Evolutionary conservation across 192 early-diverging fungal genomes (phyloP), one percentile per base, ranked within the genome.

Genomic region (Backusella parvicylindrica): DNA sequence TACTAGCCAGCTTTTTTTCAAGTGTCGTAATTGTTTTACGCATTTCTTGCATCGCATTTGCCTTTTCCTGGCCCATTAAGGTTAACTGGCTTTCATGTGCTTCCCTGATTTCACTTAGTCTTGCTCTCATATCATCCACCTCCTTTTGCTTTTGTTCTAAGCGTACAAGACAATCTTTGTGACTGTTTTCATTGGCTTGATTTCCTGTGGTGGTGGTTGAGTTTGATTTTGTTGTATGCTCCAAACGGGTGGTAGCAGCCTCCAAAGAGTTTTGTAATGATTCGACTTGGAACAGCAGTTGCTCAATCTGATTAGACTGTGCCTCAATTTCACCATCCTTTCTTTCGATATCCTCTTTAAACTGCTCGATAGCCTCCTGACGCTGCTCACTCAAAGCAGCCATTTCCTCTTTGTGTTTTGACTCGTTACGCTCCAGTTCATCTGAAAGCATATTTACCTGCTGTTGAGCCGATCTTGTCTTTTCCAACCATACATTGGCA

Each of bases 401-500:
- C 21, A 75, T 36, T 23, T 71, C 37, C 12, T 64, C 28, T n/a
- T 43, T 50, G 30, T 73, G 67, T 7, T 13, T 47, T 18, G 28
- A n/a, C 16, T 75, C 66, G 40, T 60, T 32, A n/a, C 15, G 18
- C 32, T 43, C 40, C 4, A 78, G 32, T 23, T 73, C 71, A 31
- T 60, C 64, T 26, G 72, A 72, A 16, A 78, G 38, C 32, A 30
- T 38, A 50, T 73, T 67, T 1, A 78, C 26, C 32, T 78, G 64
- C 1, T 68, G 67, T 41, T 78, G 77, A 6, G 60, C 49, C 6
- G 71, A 35, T 73, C 37, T 65, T 5, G 72, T 72, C 37, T 78
- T 78, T 37, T 78, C 77, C 15, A 78, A 18, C 77, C 77, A 78
- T 11, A 50, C 64, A 38, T 78, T 49, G 0, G 77, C 77, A 1